phyloP scores from a whole-genome alignment of 1,284 basidiomycete species.

The Cerrena zonata region DNA sequence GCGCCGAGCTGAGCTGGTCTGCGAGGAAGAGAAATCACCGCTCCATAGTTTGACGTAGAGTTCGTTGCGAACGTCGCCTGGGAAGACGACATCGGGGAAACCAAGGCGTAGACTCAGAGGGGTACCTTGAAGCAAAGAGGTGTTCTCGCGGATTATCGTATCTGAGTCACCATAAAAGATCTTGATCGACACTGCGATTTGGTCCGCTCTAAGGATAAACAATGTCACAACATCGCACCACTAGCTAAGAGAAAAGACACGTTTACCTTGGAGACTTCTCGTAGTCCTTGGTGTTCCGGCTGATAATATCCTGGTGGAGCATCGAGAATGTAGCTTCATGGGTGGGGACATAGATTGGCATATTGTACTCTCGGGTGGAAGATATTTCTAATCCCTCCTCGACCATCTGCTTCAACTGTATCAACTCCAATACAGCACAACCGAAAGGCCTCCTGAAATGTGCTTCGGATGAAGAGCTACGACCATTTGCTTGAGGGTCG shows the following conservation, averaged over 20 bases:
- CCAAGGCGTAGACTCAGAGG: slow-evolving; percentile 85
- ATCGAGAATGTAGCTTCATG: slow-evolving; percentile 87
- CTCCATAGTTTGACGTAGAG: slow-evolving; percentile 93
- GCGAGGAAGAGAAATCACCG: slow-evolving; percentile 69
- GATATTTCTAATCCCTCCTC: slow-evolving; percentile 58
- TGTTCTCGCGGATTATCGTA: slow-evolving; percentile 78
- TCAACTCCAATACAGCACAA: slow-evolving; percentile 85
- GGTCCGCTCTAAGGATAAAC: slow-evolving; percentile 61
- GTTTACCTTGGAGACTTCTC: slow-evolving; percentile 75
- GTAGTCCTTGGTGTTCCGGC: slow-evolving; percentile 72
- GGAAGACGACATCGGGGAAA: slow-evolving; percentile 94
- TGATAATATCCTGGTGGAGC: slow-evolving; percentile 92
- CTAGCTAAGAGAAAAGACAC: neutral
- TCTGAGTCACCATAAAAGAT: slow-evolving; percentile 78
- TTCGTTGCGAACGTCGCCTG: slow-evolving; percentile 88
- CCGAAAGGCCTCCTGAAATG: slow-evolving; percentile 85
- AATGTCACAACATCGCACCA: neutral
- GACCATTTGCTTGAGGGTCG: slow-evolving; percentile 9
- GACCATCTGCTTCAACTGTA: slow-evolving; percentile 66
- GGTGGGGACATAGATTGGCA: slow-evolving; percentile 84
- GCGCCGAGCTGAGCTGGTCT: slow-evolving; percentile 45
- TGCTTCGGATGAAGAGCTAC: slow-evolving; percentile 20
- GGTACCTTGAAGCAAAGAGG: slow-evolving; percentile 77
- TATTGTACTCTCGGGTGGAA: slow-evolving; percentile 67
- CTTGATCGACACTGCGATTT: slow-evolving; percentile 84